These are phyloP conservation scores for Oryza meyeriana DNA, from an alignment of 176 grass and related monocot genomes.

Conservation along the genomic window DNA sequence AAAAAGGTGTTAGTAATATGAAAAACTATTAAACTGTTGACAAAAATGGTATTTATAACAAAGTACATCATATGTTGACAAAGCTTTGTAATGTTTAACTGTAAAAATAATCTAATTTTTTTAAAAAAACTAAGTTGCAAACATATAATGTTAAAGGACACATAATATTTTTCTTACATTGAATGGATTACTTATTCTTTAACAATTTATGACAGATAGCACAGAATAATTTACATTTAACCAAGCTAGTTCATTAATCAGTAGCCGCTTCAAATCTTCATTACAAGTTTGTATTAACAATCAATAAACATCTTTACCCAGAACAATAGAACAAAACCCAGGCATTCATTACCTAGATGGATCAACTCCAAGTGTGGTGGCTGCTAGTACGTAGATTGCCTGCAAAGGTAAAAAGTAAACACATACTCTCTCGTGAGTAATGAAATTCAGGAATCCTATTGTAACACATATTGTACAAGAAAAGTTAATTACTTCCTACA, in stretches of 20 bases:
- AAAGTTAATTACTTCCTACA: background rate
- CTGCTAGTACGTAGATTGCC: slow-evolving; percentile 95
- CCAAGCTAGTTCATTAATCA: background rate
- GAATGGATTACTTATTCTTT: background rate
- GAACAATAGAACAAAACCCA: background rate
- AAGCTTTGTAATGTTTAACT: background rate
- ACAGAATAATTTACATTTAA: background rate
- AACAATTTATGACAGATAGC: background rate
- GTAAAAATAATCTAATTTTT: background rate
- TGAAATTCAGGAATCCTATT: background rate
- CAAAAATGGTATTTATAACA: background rate
- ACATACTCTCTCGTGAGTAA: background rate
- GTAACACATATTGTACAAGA: background rate
- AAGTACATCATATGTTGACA: background rate
- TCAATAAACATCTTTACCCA: background rate
- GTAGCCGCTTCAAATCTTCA: background rate
- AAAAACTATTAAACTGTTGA: background rate
- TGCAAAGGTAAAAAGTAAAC: slow-evolving; percentile 32
- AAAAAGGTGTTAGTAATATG: slow-evolving; percentile 4
- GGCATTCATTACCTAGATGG: slow-evolving; percentile 56
- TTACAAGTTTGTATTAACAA: background rate
- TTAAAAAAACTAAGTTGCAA: background rate
- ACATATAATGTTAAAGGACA: background rate
- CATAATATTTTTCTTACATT: background rate
- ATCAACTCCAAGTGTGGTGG: slow-evolving; percentile 79